Evolutionary conservation across 1,284 basidiomycete genomes (phyloP).

Genomic region (Ganoderma boninense): DNA sequence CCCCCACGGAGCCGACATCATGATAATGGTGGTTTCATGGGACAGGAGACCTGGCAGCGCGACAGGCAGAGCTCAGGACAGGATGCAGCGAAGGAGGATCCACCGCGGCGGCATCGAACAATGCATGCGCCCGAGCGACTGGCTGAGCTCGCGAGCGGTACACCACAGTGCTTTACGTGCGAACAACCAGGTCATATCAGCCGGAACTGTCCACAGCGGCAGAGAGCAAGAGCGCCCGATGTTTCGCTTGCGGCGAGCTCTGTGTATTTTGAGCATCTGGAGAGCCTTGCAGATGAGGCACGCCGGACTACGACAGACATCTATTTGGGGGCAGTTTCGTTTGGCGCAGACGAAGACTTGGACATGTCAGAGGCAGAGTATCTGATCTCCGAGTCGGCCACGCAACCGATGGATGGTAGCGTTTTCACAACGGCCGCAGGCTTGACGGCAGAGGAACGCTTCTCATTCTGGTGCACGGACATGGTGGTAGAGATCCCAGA

Average conservation of each 20-base stretch:
- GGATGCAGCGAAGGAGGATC: background rate
- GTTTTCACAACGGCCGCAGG: too few species aligned
- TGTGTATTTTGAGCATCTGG: background rate
- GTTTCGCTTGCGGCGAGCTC: background rate
- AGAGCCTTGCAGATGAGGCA: background rate
- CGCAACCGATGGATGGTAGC: too few species aligned
- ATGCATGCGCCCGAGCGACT: background rate
- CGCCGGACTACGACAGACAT: background rate
- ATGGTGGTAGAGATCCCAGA: background rate
- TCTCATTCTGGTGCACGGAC: background rate
- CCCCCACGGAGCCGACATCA: background rate
- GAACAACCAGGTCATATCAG: background rate
- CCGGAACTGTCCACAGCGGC: background rate
- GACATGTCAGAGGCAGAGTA: too few species aligned
- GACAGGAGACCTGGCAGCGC: too few species aligned
- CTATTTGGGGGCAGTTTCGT: background rate
- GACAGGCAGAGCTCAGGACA: background rate
- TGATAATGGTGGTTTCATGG: too few species aligned
- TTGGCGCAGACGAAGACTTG: background rate
- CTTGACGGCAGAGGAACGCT: background rate
- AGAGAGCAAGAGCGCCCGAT: background rate
- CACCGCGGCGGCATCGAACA: background rate
- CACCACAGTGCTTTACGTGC: background rate
- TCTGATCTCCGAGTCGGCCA: too few species aligned
- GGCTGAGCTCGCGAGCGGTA: background rate